A percentile compares a stretch with the other conserved stretches of the same genome.
Conservation (phyloP, 1,284 basidiomycete species). For the Cutaneotrichosporon spelunceum region DNA sequence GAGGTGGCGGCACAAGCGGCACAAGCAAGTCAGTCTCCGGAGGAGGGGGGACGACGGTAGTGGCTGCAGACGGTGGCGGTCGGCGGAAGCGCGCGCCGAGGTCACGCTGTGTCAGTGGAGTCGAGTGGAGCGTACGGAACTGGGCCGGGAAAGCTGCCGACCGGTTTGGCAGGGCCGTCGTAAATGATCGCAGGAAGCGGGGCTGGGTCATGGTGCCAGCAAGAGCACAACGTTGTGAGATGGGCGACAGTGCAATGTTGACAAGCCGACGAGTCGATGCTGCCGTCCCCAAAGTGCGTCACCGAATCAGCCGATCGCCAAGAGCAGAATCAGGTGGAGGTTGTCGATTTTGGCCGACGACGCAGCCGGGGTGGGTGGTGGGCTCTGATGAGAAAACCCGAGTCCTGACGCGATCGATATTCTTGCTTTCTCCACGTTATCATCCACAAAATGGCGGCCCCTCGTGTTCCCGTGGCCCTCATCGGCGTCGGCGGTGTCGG, state of each 20-base stretch:
- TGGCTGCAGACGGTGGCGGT: not conserved
- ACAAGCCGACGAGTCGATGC: too few relatives aligned
- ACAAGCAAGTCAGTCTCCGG: too few relatives aligned
- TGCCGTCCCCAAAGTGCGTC: too few relatives aligned
- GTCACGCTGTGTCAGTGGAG: conserved; percentile 6
- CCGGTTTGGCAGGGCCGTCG: not conserved
- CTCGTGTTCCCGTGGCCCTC: conserved; percentile 61
- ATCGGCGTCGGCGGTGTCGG: conserved; percentile 87
- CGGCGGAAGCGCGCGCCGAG: conserved; percentile 20
- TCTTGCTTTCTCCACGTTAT: not conserved
- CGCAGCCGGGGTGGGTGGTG: not conserved
- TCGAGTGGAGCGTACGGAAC: conserved; percentile 5
- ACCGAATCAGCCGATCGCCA: not conserved
- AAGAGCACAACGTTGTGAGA: not conserved
- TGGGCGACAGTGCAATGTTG: not conserved
- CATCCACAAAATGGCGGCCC: conserved; percentile 17
- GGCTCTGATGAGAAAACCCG: not conserved
- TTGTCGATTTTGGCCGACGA: not conserved
- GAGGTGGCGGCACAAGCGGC: not conserved
- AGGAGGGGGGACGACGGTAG: not conserved
- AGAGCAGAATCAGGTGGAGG: not conserved
- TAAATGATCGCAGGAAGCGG: not conserved
- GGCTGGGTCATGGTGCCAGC: not conserved
- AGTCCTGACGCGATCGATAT: not conserved
- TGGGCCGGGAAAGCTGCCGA: not conserved